Percentiles rank a stretch among this genome's conserved stretches.
Evolutionary conservation across 257 asterid species (phyloP).

Genomic region (Penstemon eatonii): DNA sequence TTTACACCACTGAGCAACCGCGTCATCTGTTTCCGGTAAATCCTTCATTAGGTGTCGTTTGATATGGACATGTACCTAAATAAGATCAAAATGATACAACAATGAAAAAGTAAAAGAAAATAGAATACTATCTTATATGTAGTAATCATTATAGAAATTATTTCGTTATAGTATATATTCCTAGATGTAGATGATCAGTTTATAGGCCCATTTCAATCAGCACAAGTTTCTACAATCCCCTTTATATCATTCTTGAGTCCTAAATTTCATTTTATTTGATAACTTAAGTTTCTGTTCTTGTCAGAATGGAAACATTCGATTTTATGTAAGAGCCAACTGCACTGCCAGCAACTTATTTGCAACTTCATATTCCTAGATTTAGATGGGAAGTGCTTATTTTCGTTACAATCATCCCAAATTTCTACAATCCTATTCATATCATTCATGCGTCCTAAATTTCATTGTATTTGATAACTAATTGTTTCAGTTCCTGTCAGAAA

Average conservation of each 20-base stretch:
- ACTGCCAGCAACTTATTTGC: no score
- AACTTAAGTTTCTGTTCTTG: not conserved
- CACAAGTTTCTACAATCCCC: not conserved
- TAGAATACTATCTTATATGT: slow-evolving; percentile 34
- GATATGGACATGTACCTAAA: slow-evolving; percentile 87
- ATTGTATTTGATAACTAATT: no score
- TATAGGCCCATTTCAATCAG: not conserved
- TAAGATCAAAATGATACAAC: slow-evolving; percentile 5
- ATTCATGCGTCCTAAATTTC: no score
- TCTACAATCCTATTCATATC: no score
- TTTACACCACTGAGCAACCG: slow-evolving; percentile 90
- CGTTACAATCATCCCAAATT: not conserved
- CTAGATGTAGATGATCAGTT: no score
- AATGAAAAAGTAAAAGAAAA: slow-evolving; percentile 3
- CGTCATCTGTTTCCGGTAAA: slow-evolving; percentile 82
- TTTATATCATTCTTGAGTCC: not conserved
- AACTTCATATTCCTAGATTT: not conserved
- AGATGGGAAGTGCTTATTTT: not conserved
- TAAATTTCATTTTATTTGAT: not conserved
- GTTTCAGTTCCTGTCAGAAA: no score
- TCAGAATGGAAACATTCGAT: not conserved
- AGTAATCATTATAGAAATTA: not conserved
- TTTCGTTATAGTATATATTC: not conserved
- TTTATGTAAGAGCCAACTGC: not conserved
- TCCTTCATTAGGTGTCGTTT: slow-evolving; percentile 82